Evolutionary conservation across 352 stramenopile genomes (phyloP).

Genomic region (Globisporangium parvum): DNA sequence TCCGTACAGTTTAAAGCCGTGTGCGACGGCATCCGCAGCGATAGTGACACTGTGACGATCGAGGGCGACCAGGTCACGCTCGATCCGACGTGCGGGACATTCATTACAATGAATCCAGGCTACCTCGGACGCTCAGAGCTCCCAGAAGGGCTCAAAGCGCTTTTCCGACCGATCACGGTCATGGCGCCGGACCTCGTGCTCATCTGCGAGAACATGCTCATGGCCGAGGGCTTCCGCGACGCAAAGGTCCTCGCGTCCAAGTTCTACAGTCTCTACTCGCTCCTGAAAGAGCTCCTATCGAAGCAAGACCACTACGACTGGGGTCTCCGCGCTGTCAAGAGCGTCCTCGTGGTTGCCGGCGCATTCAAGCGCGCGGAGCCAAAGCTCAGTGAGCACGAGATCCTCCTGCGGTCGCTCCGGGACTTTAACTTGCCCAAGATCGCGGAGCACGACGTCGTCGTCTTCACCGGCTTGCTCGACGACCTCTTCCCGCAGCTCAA

Average conservation of each 20-base stretch:
- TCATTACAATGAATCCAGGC: constrained; percentile 97
- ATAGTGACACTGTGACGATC: constrained; percentile 82
- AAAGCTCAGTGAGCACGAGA: constrained; percentile 87
- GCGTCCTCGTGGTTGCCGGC: constrained; percentile 91
- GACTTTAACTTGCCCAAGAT: constrained; percentile 97
- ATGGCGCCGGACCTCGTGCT: constrained; percentile 95
- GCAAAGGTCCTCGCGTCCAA: constrained; percentile 92
- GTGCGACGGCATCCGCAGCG: constrained; percentile 89
- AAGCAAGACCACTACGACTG: constrained; percentile 97
- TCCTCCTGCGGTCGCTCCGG: constrained; percentile 92
- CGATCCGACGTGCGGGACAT: constrained; percentile 88
- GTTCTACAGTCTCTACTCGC: constrained; percentile 93
- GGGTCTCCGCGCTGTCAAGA: constrained; percentile 93
- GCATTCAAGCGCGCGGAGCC: constrained; percentile 91
- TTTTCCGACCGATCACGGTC: constrained; percentile 95
- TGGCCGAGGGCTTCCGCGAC: constrained; percentile 93
- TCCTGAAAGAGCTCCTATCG: constrained; percentile 90
- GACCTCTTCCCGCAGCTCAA: constrained; percentile 93
- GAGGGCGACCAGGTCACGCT: constrained; percentile 89
- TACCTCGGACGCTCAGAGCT: constrained; percentile 93
- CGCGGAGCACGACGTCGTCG: constrained; percentile 87
- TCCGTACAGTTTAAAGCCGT: constrained; percentile 94
- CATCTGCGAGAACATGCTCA: constrained; percentile 97
- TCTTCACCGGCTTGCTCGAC: constrained; percentile 91
- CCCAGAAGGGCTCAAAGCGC: constrained; percentile 91